A percentile compares a stretch with the other conserved stretches of the same genome.
phyloP scores from a whole-genome alignment of 345 rosid genomes.

The Citrus glauca region DNA sequence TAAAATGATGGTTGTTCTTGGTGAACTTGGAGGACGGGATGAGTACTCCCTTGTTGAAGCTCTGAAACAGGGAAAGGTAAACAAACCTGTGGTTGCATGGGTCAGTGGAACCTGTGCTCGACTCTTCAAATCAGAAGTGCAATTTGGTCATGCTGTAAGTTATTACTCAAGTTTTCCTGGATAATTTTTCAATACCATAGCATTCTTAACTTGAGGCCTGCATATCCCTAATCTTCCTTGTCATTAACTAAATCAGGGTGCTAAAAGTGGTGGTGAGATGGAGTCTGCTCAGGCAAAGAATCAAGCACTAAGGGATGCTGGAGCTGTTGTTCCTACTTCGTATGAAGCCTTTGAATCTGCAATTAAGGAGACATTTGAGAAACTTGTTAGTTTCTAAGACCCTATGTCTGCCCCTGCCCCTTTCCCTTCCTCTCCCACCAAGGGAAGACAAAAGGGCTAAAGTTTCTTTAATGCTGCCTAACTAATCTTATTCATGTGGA shows the following conservation, averaged over 20 bases:
- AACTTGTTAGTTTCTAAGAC: slow-evolving; percentile 52
- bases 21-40: slow-evolving; percentile 96
- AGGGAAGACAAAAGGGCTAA: background rate
- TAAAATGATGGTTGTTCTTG: slow-evolving; percentile 93
- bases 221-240: slow-evolving; percentile 11
- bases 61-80: slow-evolving; percentile 85
- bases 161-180: slow-evolving; percentile 10
- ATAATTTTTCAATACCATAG: background rate
- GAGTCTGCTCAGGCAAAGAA: slow-evolving; percentile 99
- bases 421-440: background rate
- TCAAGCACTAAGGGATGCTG: slow-evolving; percentile 82
- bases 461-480: background rate
- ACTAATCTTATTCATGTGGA: background rate
- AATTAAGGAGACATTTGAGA: slow-evolving; percentile 85
- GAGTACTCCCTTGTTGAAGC: slow-evolving; percentile 98
- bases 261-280: slow-evolving; percentile 97
- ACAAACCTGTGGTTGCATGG: slow-evolving; percentile 97
- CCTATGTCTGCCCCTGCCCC: background rate
- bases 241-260: slow-evolving; percentile 55
- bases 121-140: slow-evolving; percentile 96
- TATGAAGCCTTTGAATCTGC: slow-evolving; percentile 75
- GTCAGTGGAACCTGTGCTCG: slow-evolving; percentile 98
- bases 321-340: slow-evolving; percentile 93
- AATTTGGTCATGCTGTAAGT: slow-evolving; percentile 99
- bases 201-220: background rate